A percentile compares a stretch with the other conserved stretches of the same genome.
Evolutionary conservation across 805 yeast species (phyloP).

Genomic region (Candida palmyrensis): DNA sequence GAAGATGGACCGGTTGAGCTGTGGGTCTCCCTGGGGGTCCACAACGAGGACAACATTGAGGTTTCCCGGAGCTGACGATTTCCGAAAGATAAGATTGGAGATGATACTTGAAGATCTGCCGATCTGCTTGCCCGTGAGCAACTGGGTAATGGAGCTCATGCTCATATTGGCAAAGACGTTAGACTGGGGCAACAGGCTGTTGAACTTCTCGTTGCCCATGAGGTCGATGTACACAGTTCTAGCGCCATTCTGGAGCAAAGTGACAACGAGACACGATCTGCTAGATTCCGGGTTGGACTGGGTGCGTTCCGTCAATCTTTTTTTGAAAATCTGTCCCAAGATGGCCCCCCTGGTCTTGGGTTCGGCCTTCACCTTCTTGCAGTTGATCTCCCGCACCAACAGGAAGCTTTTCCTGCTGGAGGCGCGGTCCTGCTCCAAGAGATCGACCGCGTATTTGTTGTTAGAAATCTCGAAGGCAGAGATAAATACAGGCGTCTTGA

Average conservation of each 20-base stretch:
- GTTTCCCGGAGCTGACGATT: slow-evolving; percentile 6
- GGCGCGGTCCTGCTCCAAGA: slow-evolving; percentile 13
- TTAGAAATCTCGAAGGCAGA: slow-evolving; percentile 26
- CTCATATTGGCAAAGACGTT: slow-evolving; percentile 22
- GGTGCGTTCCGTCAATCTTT: slow-evolving; percentile 17
- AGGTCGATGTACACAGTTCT: slow-evolving; percentile 21
- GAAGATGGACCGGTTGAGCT: slow-evolving; percentile 21
- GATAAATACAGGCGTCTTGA: slow-evolving; percentile 8
- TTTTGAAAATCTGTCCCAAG: slow-evolving; percentile 11
- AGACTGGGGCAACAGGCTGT: slow-evolving; percentile 8
- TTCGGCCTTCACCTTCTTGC: slow-evolving; percentile 3
- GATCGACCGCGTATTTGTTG: slow-evolving; percentile 20
- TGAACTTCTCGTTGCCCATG: slow-evolving; percentile 25
- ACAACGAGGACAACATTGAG: slow-evolving; percentile 21
- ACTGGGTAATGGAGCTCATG: slow-evolving; percentile 23
- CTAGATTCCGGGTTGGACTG: slow-evolving; percentile 15
- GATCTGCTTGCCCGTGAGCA: slow-evolving; percentile 10
- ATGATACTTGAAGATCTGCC: slow-evolving; percentile 17
- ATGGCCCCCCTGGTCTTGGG: slow-evolving; percentile 4
- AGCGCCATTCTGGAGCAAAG: slow-evolving; percentile 14
- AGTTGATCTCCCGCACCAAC: background rate
- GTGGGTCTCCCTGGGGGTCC: slow-evolving; percentile 20
- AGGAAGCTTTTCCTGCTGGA: slow-evolving; percentile 1
- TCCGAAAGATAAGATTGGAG: slow-evolving; percentile 22
- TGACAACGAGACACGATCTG: slow-evolving; percentile 22